Evolutionary conservation across 2,329 filamentous ascomycete genomes (phyloP), one percentile per base, ranked within the genome.

Genomic region (Botryotinia convoluta): DNA sequence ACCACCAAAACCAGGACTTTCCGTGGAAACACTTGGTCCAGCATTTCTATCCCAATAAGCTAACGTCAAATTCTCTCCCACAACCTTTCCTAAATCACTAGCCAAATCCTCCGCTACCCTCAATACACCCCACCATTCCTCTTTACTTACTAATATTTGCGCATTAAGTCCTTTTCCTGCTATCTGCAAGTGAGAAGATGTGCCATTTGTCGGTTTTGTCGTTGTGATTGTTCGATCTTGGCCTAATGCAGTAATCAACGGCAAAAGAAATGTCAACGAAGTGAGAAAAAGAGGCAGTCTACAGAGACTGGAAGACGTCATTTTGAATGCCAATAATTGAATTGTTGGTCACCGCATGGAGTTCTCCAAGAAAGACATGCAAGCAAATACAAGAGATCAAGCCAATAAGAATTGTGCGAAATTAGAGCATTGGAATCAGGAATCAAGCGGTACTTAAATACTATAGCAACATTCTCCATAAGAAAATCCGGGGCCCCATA

Each of bases 61-160:
- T 62, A 81, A 82, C 1, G 89, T 88, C 73, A 90, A 87, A 80
- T 92, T 91, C 39, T 82, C 85, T 14, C 90, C 90, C 0, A 93
- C 90, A 37, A 70, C 64, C n/a, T 89, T 87, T 26, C 90, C 90
- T 82, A 93, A 92, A 80, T 93, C 91, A 6, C 84, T 79, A 0
- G 90, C 89, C 16, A 93, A 85, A 80, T 93, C 91, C 57, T 89
- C 85, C 0, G 90, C 91, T 8, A 89, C 90, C 39, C 91, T 87
- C 71, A 92, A 85, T 1, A 93, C 91, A 73, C 90, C 91, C 82
- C 89, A 90, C 84, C 88, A 91, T 74, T 93, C 91, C 72, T 87
- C 83, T 32, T 81, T 77, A 16, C 88, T 87, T n/a, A 90, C 83
- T 4, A 87, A 82, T 69, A 91, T 88, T 78, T 87, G 86, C 0